phyloP scores from a whole-genome alignment of 257 asterid species.

The Nicotiana benthamiana region DNA sequence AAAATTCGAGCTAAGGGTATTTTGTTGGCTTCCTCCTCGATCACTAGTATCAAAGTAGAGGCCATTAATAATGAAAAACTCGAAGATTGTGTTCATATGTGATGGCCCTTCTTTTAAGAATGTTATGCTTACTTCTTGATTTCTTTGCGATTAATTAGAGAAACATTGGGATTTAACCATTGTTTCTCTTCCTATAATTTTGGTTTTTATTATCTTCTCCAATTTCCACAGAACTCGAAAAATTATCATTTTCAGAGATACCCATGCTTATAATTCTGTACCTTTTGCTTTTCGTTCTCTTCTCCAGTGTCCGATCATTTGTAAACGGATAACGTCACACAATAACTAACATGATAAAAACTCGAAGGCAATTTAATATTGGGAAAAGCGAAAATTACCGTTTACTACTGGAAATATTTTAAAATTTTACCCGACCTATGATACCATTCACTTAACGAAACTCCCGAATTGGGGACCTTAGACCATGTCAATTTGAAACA shows the following conservation, averaged over 20 bases:
- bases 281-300: too few species aligned
- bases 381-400: too few species aligned
- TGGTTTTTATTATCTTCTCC: not conserved
- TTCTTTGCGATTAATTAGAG: constrained; percentile 12
- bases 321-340: too few species aligned
- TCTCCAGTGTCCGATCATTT: too few species aligned
- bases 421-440: too few species aligned
- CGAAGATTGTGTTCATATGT: not conserved
- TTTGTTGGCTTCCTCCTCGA: constrained; percentile 22
- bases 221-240: not conserved
- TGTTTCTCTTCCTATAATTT: not conserved
- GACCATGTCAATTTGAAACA: too few species aligned
- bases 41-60: constrained; percentile 21
- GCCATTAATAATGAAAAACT: constrained; percentile 2
- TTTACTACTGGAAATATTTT: too few species aligned
- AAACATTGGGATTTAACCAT: constrained; percentile 3
- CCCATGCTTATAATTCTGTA: too few species aligned
- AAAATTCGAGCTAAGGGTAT: constrained; percentile 28
- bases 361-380: too few species aligned
- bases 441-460: too few species aligned
- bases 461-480: too few species aligned
- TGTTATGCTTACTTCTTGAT: not conserved
- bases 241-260: not conserved
- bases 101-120: constrained; percentile 39
- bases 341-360: too few species aligned